Evolutionary conservation across 1,139 yeast genomes (phyloP), one percentile per base, ranked within the genome.

Genomic region (Candida frijolesensis): DNA sequence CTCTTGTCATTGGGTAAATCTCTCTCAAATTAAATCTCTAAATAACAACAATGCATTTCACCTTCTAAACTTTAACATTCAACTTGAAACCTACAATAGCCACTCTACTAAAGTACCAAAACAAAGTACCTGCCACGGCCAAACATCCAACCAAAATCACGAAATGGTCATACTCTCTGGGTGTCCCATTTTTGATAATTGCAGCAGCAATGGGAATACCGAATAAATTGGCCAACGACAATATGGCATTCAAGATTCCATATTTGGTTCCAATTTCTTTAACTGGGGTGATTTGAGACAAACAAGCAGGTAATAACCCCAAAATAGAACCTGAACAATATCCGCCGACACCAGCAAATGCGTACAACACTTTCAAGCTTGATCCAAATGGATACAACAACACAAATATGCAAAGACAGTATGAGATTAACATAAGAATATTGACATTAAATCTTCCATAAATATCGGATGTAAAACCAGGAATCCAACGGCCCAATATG

Each of bases 191-290:
- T 9, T 71, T 72, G 40, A 76, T 74, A 25, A 76, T 70, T n/a
- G 72, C 68, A 27, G 77, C 75, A 4, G 74, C 78, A n/a, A 72
- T 57, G 3, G 79, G 79, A n/a, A 76, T 66, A 14, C 78, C 79
- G 45, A 75, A 62, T 42, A 75, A 62, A 49, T 72, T 73, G 3
- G 78, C 78, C 45, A 70, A 53, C 48, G 78, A 72, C n/a, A 72
- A 67, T 51, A 72, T 63, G 38, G 70, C 67, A 58, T 72, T 71
- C 59, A 72, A 64, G 14, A 73, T 55, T 1, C 80, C 79, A 50
- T 72, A 76, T 30, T 74, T 62, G 41, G 71, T 67, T n/a, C 80
- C 80, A 55, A 75, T 71, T 44, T 68, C 66, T 40, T 66, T 60
- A 1, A 67, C 72, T 4, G 68, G 72, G n/a, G 76, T 70, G 35